phyloP scores from a whole-genome alignment of 768 basidiomycete genomes.

The Punctularia strigosozonata region DNA sequence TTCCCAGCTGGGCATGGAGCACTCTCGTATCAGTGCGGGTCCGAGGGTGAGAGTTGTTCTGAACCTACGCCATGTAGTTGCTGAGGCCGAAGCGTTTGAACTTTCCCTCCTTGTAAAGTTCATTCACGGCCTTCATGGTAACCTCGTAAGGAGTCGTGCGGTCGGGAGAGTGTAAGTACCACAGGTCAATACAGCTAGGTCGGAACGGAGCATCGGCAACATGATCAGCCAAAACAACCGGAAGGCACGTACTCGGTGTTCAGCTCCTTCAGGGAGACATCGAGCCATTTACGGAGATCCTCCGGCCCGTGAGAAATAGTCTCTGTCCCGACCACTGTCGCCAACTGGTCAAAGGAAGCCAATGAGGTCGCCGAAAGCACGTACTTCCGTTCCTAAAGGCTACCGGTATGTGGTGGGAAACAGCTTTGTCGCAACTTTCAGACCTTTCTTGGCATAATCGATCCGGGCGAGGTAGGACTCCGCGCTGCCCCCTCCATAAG shows the following conservation, averaged over 20 bases:
- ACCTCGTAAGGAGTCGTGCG: slow-evolving; percentile 9
- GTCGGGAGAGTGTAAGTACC: slow-evolving; percentile 19
- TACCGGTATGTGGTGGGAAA: neutral
- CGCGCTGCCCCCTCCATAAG: neutral
- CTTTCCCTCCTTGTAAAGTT: slow-evolving; percentile 12
- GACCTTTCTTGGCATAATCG: neutral
- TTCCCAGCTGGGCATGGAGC: slow-evolving; percentile 1
- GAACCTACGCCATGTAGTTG: slow-evolving; percentile 11
- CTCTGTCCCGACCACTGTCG: neutral
- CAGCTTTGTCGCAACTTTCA: neutral
- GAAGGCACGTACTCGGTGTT: neutral
- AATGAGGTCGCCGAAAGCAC: too few species aligned
- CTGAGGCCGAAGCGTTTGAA: slow-evolving; percentile 11
- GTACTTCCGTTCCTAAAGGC: too few species aligned
- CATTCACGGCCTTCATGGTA: slow-evolving; percentile 15
- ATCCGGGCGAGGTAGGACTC: neutral
- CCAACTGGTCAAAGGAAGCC: neutral
- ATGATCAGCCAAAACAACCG: neutral
- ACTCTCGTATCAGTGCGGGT: slow-evolving; percentile 1
- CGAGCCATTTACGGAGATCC: neutral
- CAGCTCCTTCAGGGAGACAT: neutral
- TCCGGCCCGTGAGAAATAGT: neutral
- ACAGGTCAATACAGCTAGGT: neutral
- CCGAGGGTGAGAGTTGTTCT: neutral
- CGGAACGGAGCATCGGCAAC: neutral